Evolutionary conservation across 495 filamentous ascomycete species (phyloP).

Genomic region (Xylaria venustula): DNA sequence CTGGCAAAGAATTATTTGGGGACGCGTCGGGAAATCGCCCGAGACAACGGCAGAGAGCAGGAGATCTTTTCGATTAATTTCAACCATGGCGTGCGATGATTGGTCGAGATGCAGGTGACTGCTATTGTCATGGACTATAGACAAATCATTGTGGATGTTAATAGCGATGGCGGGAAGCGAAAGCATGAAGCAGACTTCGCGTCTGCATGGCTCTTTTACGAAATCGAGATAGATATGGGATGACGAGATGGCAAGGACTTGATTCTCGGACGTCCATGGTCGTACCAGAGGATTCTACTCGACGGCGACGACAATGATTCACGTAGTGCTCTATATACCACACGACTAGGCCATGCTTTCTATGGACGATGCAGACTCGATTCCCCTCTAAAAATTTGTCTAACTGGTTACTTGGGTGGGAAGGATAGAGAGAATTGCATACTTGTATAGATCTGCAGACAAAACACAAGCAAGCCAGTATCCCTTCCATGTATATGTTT

Average conservation of each 20-base stretch:
- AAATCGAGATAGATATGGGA: background rate
- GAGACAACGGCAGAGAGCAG: slow-evolving; percentile 48
- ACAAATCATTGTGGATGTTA: background rate
- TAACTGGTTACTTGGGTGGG: too few species aligned
- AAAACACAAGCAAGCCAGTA: too few species aligned
- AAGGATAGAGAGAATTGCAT: too few species aligned
- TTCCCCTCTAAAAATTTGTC: too few species aligned
- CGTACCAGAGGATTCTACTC: too few species aligned
- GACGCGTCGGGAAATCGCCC: slow-evolving; percentile 48
- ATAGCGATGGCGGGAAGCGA: background rate
- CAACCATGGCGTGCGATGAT: background rate
- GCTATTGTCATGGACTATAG: background rate
- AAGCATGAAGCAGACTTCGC: background rate
- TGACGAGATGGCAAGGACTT: background rate
- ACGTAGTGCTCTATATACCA: too few species aligned
- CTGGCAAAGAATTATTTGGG: slow-evolving; percentile 70
- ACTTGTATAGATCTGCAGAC: too few species aligned
- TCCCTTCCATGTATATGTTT: background rate
- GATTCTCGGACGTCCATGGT: background rate
- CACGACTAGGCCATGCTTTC: too few species aligned
- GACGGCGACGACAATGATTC: too few species aligned
- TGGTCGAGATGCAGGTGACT: background rate
- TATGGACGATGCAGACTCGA: too few species aligned
- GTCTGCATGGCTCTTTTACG: background rate
- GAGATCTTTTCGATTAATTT: slow-evolving; percentile 53